Base-by-base conservation (phyloP, 2,329 filamentous ascomycete species). In the Cladorrhinum sp. region DNA sequence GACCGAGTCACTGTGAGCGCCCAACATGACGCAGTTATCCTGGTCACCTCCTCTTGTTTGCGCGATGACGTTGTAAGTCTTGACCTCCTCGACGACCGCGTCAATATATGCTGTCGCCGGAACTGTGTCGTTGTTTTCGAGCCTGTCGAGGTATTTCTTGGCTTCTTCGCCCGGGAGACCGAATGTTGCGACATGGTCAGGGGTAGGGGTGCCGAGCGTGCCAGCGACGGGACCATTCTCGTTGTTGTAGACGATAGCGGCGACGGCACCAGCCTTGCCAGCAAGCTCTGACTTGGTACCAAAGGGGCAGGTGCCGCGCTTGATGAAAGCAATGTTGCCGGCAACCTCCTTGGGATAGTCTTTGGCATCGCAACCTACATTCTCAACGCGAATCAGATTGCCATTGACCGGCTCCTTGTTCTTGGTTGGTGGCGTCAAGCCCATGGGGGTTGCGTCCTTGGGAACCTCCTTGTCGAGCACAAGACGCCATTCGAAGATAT, bases 161-260 rank as follows among this genome's bases (percentile, higher is more conserved):
- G 86, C 90, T 27, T 86, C 83, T 12, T 78, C 76, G 20, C 82
- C 79, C 1, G 82, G 82, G 23, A 93, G 76, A 1, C 87, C 87
- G 61, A 92, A 86, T 1, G 86, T 90, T 0, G 90, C 85, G 4
- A 90, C 78, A 66, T 91, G 83, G 55, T 85, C 68, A 10, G 79
- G 76, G 0, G 77, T 76, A 0, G 87, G 85, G 0, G 76, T 78
- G 10, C 87, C 89, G 2, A 95, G 78, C 1, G 90, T 93, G 45
- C 90, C 91, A 55, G 81, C 79, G 0, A 92, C 74, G 2, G 76
- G 72, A 1, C 85, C 89, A 1, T 81, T 75, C 53, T 85, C 85
- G 66, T 87, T 88, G 77, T 93, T 92, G 76, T 90, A 93, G 54
- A 95, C 79, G 13, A 95, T 75, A 0, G 87, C 88, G 1, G 86